Conservation (phyloP, 345 rosid genomes). For the Melaleuca quinquenervia region DNA sequence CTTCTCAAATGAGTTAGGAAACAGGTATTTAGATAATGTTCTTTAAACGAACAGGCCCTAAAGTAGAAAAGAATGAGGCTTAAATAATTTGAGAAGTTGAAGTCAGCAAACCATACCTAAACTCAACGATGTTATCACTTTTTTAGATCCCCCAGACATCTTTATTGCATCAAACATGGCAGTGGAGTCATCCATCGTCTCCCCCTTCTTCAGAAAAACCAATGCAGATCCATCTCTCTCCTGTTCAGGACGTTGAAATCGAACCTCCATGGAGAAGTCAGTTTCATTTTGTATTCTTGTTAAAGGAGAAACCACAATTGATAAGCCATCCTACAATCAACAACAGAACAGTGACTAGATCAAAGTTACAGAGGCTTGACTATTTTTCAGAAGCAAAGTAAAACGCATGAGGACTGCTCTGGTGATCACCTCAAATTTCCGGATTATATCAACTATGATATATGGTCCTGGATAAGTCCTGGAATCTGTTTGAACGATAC, state of each 20-base stretch:
- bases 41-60: neutral
- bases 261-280: constrained; percentile 62
- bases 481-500: constrained; percentile 42
- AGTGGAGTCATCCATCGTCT: constrained; percentile 72
- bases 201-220: constrained; percentile 59
- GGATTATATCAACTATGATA: constrained; percentile 60
- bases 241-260: constrained; percentile 60
- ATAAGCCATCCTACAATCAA: constrained; percentile 62
- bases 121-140: constrained; percentile 66
- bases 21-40: neutral
- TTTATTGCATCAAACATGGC: constrained; percentile 67
- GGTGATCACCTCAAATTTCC: constrained; percentile 48
- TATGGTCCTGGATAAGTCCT: constrained; percentile 85
- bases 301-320: constrained; percentile 76
- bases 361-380: neutral
- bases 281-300: constrained; percentile 79
- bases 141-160: constrained; percentile 64
- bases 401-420: neutral
- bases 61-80: neutral
- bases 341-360: constrained; percentile 1
- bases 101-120: constrained; percentile 42
- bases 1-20: neutral
- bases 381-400: constrained; percentile 2
- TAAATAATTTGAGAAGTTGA: neutral
- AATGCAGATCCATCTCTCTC: constrained; percentile 44